Percentiles rank a stretch among this genome's conserved stretches.
Conservation (phyloP, 192 early-diverging fungal species). For the Obelidium mucronatum region DNA sequence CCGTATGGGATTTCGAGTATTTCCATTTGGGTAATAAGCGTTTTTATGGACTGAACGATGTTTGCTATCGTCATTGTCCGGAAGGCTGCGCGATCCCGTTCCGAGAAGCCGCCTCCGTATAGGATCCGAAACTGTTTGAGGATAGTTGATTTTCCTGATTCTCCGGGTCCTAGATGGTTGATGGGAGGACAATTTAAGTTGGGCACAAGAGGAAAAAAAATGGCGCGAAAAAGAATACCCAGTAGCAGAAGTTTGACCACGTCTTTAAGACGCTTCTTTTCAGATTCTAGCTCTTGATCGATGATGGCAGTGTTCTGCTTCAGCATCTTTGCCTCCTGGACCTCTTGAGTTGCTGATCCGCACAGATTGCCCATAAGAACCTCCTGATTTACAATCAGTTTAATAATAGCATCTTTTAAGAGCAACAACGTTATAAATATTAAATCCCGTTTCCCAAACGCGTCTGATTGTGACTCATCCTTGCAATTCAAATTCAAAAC, state of each 20-base stretch:
- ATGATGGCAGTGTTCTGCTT: conserved; percentile 62
- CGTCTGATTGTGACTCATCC: too few relatives aligned
- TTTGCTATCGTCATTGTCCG: conserved; percentile 43
- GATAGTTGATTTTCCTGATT: conserved; percentile 57
- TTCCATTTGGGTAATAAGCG: conserved; percentile 46
- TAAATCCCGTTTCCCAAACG: too few relatives aligned
- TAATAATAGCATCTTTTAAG: too few relatives aligned
- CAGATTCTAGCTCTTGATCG: conserved; percentile 81
- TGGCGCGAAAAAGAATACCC: conserved; percentile 34
- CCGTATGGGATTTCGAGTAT: conserved; percentile 38
- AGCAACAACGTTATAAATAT: too few relatives aligned
- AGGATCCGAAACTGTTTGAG: conserved; percentile 56
- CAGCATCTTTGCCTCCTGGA: neutral
- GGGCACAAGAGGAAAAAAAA: neutral
- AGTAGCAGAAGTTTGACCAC: conserved; percentile 96
- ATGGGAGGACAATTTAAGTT: conserved; percentile 7
- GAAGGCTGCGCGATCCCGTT: conserved; percentile 41
- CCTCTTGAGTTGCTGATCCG: neutral
- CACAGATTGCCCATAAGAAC: neutral
- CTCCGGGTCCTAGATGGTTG: conserved; percentile 50
- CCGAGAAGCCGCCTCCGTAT: conserved; percentile 44
- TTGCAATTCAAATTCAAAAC: too few relatives aligned
- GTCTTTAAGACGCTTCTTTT: conserved; percentile 78
- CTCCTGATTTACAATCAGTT: too few relatives aligned
- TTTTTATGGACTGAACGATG: conserved; percentile 36